Conservation (phyloP, 352 stramenopile species). For the Saprolegnia parasitica region DNA sequence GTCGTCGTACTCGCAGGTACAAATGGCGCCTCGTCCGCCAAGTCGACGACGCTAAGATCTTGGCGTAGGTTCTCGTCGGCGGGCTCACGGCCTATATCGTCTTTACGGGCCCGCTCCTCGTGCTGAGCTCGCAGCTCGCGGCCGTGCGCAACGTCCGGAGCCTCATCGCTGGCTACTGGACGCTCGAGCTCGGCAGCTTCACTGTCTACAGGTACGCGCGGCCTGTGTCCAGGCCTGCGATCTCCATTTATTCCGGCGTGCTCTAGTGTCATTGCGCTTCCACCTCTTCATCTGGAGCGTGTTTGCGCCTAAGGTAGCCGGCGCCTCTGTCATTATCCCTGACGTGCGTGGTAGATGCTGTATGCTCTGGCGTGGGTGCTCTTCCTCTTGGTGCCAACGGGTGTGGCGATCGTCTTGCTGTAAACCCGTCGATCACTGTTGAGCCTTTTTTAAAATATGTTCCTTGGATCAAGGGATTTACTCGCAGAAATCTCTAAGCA, state of each 20-base stretch:
- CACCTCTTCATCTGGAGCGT: conserved; percentile 90
- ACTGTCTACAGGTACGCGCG: conserved; percentile 21
- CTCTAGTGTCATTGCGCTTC: conserved; percentile 85
- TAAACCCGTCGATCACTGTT: no score
- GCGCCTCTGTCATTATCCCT: not conserved
- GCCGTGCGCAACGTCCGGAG: not conserved
- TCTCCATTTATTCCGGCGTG: no score
- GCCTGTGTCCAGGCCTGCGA: no score
- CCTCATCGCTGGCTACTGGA: not conserved
- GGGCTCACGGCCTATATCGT: conserved; percentile 67
- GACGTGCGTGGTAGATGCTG: conserved; percentile 20
- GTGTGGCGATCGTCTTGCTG: not conserved
- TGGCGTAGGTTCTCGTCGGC: conserved; percentile 46
- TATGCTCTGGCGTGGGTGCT: conserved; percentile 17
- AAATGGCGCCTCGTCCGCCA: not conserved
- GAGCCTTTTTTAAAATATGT: conserved; percentile 20
- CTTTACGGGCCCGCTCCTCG: conserved; percentile 64
- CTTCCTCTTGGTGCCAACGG: not conserved
- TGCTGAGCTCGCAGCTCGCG: not conserved
- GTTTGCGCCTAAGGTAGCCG: conserved; percentile 78
- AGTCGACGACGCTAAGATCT: not conserved
- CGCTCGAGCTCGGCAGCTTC: conserved; percentile 13
- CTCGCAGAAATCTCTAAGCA: not conserved
- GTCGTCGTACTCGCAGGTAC: conserved; percentile 65
- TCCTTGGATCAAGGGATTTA: not conserved